Base-by-base conservation (phyloP, 1,139 yeast species). In the Lodderomyces theae region DNA sequence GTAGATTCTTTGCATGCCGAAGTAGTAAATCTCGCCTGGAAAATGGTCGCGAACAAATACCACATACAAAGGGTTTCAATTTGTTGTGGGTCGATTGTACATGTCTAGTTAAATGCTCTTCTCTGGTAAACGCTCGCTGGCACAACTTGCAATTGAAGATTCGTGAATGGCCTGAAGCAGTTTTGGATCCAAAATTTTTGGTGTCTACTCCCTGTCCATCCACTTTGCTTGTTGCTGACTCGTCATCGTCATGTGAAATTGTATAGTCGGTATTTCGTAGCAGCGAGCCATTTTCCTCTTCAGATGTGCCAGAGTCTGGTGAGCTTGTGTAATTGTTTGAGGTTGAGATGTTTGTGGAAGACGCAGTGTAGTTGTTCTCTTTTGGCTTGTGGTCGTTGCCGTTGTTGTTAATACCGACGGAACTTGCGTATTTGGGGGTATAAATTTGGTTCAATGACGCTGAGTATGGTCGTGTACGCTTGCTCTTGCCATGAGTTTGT, bases 1-100 rank as follows among this genome's bases (percentile, higher is more conserved):
- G 98, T 26, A 92, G 74, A 58, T 92, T 92, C 60, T 89, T 96
- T 51, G 94, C 96, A 65, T 92, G 98, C 43, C 98, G 75, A 42
- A 92, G 71, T 23, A 92, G 82, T 57, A 92, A 75, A 60, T 92
- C 98, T 46, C 97, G 64, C 50, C 98, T 71, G 8, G 96, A 95
- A 66, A 92, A 92, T 56, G 96, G 87, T 36, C 97, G 79, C 38
- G 92, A 94, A 61, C 98, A 92, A 17, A 92, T 92, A 1, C 96
- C 95, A 64, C 98, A 92, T 48, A 86, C 86, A 63, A 69, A 72
- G 2, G 77, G 77, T 49, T 71, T 72, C 41, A 71, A 57, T 45
- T 71, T 71, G 53, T 72, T 71, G 48, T 72, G 77, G 10, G 77
- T 72, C 40, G 66, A 64, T 35, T 69, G 54, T 13, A 71, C 63